phyloP scores from a whole-genome alignment of 192 early-diverging fungal genomes.

The Gamsiella multidivaricata region DNA sequence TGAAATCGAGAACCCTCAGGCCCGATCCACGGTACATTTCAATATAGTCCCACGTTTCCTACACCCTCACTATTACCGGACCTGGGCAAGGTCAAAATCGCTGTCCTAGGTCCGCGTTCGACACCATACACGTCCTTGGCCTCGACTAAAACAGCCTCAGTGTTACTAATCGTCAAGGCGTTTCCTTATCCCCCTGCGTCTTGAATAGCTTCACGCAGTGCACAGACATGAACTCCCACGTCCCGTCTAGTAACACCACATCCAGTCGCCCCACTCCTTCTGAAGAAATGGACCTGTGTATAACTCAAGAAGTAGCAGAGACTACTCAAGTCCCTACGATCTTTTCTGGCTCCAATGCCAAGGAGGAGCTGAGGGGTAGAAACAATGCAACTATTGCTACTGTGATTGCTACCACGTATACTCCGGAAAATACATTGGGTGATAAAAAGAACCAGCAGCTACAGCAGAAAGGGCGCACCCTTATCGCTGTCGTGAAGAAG shows the following conservation, averaged over 20 bases:
- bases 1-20: not conserved
- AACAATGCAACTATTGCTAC: not conserved
- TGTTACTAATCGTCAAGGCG: too few species aligned
- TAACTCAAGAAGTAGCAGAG: not conserved
- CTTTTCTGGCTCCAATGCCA: not conserved
- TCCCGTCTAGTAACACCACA: slow-evolving; percentile 9
- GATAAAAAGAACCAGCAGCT: not conserved
- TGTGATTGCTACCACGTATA: too few species aligned
- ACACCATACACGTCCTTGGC: too few species aligned
- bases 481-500: not conserved
- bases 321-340: not conserved
- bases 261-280: slow-evolving; percentile 19
- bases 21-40: not conserved
- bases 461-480: not conserved
- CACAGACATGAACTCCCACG: slow-evolving; percentile 20
- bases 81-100: too few species aligned
- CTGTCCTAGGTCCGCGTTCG: too few species aligned
- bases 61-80: not conserved
- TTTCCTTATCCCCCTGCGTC: not conserved
- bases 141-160: too few species aligned
- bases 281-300: slow-evolving; percentile 25
- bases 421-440: too few species aligned
- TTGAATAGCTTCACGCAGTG: not conserved
- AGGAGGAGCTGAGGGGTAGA: not conserved
- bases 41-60: not conserved